Percentiles rank a stretch among this genome's conserved stretches.
Evolutionary conservation across 2,329 filamentous ascomycete species (phyloP).

Genomic region (Talaromyces pinophilus): DNA sequence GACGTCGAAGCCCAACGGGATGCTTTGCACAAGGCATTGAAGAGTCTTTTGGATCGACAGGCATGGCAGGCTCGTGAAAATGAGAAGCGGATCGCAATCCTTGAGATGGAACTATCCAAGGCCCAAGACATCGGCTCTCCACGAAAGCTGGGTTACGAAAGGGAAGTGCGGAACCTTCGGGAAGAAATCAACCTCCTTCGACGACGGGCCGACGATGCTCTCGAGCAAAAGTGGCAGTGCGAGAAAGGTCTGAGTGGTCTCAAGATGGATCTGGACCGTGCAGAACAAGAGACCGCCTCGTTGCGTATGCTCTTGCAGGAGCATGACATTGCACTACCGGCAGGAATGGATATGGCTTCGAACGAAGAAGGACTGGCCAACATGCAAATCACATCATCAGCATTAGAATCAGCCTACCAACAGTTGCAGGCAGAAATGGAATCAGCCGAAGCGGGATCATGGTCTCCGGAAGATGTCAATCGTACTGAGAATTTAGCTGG

Average conservation of each 20-base stretch:
- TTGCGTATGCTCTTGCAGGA: constrained; percentile 76
- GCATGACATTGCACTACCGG: constrained; percentile 75
- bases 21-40: constrained; percentile 83
- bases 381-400: constrained; percentile 64
- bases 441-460: constrained; percentile 67
- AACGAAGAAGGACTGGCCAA: constrained; percentile 45
- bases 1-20: constrained; percentile 93
- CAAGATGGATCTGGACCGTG: constrained; percentile 95
- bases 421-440: constrained; percentile 70
- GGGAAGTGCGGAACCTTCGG: constrained; percentile 75
- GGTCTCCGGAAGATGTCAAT: constrained; percentile 68
- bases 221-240: constrained; percentile 94
- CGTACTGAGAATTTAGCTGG: constrained; percentile 77
- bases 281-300: constrained; percentile 88
- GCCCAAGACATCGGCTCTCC: constrained; percentile 65
- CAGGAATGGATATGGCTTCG: constrained; percentile 57
- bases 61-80: constrained; percentile 82
- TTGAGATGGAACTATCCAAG: constrained; percentile 77
- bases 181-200: constrained; percentile 83
- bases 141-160: constrained; percentile 76
- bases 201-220: constrained; percentile 84
- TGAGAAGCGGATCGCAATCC: constrained; percentile 72
- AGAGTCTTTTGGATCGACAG: constrained; percentile 80
- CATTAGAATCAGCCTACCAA: constrained; percentile 71
- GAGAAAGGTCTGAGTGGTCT: constrained; percentile 85